Conservation (phyloP, 2,329 filamentous ascomycete species). For the Colletotrichum nymphaeae region DNA sequence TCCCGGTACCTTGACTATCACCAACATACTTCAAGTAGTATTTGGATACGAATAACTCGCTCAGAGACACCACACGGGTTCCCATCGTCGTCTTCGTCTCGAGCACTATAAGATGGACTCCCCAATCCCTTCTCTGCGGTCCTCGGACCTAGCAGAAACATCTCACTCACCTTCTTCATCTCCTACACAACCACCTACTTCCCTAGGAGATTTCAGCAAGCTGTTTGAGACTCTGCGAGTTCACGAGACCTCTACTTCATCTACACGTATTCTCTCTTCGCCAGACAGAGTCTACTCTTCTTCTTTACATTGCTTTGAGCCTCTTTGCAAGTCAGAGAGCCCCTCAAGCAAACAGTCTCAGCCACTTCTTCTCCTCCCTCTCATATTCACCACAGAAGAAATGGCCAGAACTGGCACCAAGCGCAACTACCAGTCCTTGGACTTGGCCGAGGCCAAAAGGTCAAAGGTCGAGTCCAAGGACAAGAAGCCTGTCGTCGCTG, state of each 20-base stretch:
- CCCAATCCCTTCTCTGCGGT: background rate
- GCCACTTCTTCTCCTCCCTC: background rate
- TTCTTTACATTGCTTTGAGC: background rate
- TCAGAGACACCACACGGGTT: too few relatives aligned
- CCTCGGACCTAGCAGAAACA: background rate
- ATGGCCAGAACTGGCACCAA: background rate
- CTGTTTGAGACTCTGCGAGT: background rate
- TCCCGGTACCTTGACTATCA: too few relatives aligned
- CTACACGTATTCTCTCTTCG: background rate
- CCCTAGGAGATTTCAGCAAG: background rate
- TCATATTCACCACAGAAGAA: background rate
- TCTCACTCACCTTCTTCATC: background rate
- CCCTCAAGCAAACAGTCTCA: background rate
- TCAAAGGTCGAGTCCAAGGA: background rate
- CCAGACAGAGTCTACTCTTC: background rate
- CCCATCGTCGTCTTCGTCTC: too few relatives aligned
- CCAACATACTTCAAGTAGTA: too few relatives aligned
- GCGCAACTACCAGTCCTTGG: background rate
- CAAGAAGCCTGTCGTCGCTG: background rate
- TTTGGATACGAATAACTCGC: too few relatives aligned
- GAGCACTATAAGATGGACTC: background rate
- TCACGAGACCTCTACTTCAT: background rate
- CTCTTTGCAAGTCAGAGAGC: background rate
- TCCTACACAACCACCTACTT: background rate
- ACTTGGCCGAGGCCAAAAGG: background rate